Evolutionary conservation across 176 grass and related monocot genomes (phyloP), one percentile per base, ranked within the genome.

Genomic region (Thalia dealbata): DNA sequence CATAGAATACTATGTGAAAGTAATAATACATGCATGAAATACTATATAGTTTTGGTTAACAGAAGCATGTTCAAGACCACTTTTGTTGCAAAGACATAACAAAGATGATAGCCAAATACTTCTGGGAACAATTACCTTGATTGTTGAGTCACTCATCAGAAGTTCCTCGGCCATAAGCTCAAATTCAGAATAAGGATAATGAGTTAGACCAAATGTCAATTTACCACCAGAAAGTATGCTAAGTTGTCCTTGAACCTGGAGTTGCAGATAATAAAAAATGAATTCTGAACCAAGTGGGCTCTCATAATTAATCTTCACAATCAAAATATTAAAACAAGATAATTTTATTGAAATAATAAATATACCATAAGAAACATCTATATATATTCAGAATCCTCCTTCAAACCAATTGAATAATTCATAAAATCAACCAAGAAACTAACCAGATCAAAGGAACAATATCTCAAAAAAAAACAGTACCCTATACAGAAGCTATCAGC

Each of bases 161-260:
- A 99, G 95, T 83, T 99, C 95, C 87, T 99, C 90, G 9, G 95
- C 95, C 85, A 99, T 90, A 61, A 99, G 82, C 82, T 99, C 95
- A 73, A 99, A 99, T 73, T 95, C 88, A 0, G 95, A 99, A 78
- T 91, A 99, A 41, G 95, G 95, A 82, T 91, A 99, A 75, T 64
- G 83, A 64, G 79, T 88, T 38, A 99, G 82, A 81, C 95, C 95
- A 88, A 99, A 99, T 50, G 86, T 85, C 78, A 99, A 76, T 84
- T 89, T 59, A 65, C 81, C 88, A 79, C 95, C 87, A 62, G 83
- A 81, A 61, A 91, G 81, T 77, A 99, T 82, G 78, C 90, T 95
- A 82, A 99, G 87, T 77, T 88, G 85, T 50, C 95, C 95, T 91
- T 99, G 88, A 26, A 99, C 95, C 95, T 99, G 81, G 88, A 86